phyloP scores from a whole-genome alignment of 2,329 filamentous ascomycete species.

The Dactylellina cionopaga region DNA sequence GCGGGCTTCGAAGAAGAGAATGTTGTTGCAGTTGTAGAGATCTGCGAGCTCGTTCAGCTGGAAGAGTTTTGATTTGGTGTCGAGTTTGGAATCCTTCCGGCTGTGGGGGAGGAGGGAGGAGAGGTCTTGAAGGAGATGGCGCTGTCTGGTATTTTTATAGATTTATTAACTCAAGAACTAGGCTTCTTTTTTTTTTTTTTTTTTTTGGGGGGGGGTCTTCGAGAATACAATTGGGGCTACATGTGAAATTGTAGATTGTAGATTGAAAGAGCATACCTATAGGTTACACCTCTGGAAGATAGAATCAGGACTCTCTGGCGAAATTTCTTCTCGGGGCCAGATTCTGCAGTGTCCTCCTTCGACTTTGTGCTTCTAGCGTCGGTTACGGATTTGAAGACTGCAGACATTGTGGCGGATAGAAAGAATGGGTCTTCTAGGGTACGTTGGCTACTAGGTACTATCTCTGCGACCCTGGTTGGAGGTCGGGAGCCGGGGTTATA shows the following conservation, averaged over 20 bases:
- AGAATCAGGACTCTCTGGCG: slow-evolving; percentile 86
- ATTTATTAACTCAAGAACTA: slow-evolving; percentile 24
- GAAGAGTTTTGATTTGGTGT: slow-evolving; percentile 89
- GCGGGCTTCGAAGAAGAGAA: slow-evolving; percentile 92
- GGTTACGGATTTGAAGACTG: slow-evolving; percentile 79
- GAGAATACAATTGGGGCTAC: no score
- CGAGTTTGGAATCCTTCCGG: slow-evolving; percentile 94
- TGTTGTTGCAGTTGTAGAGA: slow-evolving; percentile 92
- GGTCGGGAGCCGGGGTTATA: not conserved
- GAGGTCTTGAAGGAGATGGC: slow-evolving; percentile 90
- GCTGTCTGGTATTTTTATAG: slow-evolving; percentile 71
- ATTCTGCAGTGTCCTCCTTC: slow-evolving; percentile 65
- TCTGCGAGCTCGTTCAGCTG: slow-evolving; percentile 79
- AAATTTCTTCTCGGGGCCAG: slow-evolving; percentile 69
- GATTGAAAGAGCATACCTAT: slow-evolving; percentile 67
- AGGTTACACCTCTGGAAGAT: slow-evolving; percentile 90
- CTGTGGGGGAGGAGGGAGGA: slow-evolving; percentile 88
- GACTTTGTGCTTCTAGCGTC: slow-evolving; percentile 66
- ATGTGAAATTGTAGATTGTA: no score
- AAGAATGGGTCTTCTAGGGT: not conserved
- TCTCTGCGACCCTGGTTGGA: slow-evolving; percentile 19
- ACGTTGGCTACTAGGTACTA: not conserved
- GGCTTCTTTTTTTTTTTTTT: not conserved
- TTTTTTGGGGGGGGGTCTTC: no score
- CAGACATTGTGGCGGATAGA: slow-evolving; percentile 68